Evolutionary conservation across 257 asterid species (phyloP).

Genomic region (Eucommia ulmoides): DNA sequence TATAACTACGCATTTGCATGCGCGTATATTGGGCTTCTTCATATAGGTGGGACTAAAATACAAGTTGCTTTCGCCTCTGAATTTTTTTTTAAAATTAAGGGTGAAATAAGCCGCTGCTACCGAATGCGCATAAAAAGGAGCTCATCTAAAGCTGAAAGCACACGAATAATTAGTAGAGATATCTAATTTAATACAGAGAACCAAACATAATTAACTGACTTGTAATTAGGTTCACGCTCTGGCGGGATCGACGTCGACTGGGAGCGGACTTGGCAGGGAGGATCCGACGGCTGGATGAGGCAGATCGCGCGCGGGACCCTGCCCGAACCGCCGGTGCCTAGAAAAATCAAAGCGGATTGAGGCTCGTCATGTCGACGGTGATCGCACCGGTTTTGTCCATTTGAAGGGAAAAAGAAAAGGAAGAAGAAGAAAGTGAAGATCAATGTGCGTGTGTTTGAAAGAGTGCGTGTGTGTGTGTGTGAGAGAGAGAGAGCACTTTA

Average conservation of each 20-base stretch:
- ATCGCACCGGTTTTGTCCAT: conserved; percentile 21
- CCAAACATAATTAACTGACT: no score
- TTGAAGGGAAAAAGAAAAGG: not conserved
- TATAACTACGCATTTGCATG: no score
- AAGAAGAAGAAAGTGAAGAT: conserved; percentile 1
- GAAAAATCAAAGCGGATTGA: conserved; percentile 65
- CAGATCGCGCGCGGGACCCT: conserved; percentile 76
- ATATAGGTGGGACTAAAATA: no score
- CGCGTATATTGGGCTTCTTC: no score
- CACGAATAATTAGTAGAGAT: no score
- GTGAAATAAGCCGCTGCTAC: no score
- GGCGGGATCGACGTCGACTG: conserved; percentile 64
- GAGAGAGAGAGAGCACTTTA: no score
- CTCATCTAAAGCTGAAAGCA: no score
- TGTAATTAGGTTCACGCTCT: conserved; percentile 70
- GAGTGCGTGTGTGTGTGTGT: not conserved
- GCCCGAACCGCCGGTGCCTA: conserved; percentile 97
- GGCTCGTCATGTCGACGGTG: conserved; percentile 30
- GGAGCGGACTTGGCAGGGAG: conserved; percentile 76
- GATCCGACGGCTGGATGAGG: conserved; percentile 73
- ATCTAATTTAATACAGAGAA: no score
- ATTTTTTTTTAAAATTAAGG: no score
- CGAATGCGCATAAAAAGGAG: no score
- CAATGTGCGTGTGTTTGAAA: not conserved
- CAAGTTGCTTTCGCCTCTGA: no score